Conservation (phyloP, 805 yeast genomes). For the Wickerhamomyces bisporus region DNA sequence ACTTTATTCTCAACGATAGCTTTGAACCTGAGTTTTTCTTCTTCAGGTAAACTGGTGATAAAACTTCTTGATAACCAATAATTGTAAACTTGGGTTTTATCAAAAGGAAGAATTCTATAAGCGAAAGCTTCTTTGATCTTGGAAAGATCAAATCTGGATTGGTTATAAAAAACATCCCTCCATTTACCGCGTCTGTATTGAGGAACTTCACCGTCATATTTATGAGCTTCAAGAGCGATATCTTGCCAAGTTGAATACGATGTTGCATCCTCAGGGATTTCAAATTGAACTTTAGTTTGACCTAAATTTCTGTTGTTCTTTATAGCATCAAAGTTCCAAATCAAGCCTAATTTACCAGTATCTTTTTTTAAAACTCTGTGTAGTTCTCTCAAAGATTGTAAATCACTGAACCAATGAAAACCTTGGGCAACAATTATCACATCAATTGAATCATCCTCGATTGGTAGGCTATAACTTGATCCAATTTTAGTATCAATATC, state of each 20-base stretch:
- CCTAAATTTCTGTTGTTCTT: constrained; percentile 10
- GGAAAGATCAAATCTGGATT: constrained; percentile 28
- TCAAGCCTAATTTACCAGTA: constrained; percentile 44
- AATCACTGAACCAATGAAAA: constrained; percentile 63
- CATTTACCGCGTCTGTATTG: constrained; percentile 49
- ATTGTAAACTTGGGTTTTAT: constrained; percentile 34
- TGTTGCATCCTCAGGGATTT: constrained; percentile 6
- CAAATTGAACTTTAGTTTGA: constrained; percentile 5
- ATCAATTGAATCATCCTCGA: constrained; percentile 39
- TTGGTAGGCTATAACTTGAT: constrained; percentile 42
- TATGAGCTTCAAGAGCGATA: constrained; percentile 14
- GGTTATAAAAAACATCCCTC: constrained; percentile 34
- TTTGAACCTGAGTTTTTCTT: constrained; percentile 30
- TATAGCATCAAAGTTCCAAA: constrained; percentile 52
- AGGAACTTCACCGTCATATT: constrained; percentile 43
- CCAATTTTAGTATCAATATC: constrained; percentile 32
- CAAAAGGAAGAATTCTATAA: constrained; percentile 27
- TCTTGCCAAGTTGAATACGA: constrained; percentile 11
- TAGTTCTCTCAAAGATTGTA: constrained; percentile 42
- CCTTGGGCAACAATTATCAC: constrained; percentile 54
- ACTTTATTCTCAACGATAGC: constrained; percentile 28
- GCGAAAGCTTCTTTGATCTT: constrained; percentile 30
- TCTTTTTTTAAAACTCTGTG: constrained; percentile 46
- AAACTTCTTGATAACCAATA: constrained; percentile 54
- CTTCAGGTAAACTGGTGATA: constrained; percentile 39